A percentile compares a stretch with the other conserved stretches of the same genome.
phyloP scores from a whole-genome alignment of 306 rosid species.

The Lathyrus oleraceus region DNA sequence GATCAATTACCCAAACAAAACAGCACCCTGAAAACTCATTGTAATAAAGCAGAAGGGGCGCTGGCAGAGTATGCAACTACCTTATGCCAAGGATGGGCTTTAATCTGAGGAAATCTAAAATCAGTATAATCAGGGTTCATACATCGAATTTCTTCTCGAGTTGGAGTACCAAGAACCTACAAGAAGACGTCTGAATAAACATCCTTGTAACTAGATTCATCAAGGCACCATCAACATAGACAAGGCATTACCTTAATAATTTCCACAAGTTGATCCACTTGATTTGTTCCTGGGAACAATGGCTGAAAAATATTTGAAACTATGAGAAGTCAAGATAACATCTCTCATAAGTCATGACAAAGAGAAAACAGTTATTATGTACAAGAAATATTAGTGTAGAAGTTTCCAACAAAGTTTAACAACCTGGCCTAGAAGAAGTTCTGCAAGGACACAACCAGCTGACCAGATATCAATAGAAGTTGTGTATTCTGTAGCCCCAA shows the following conservation, averaged over 20 bases:
- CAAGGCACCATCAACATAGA: constrained; percentile 32
- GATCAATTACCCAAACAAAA: background rate
- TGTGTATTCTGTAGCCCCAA: constrained; percentile 94
- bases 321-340: constrained; percentile 30
- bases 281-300: constrained; percentile 91
- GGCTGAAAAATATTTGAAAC: constrained; percentile 66
- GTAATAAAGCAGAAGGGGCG: constrained; percentile 9
- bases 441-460: constrained; percentile 99
- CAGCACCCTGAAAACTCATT: constrained; percentile 2
- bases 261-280: constrained; percentile 95
- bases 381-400: constrained; percentile 28
- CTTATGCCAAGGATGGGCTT: constrained; percentile 99
- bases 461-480: constrained; percentile 94
- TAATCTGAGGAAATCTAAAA: constrained; percentile 92
- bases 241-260: constrained; percentile 75
- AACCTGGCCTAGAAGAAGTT: constrained; percentile 96
- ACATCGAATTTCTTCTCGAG: constrained; percentile 97
- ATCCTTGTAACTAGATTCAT: constrained; percentile 20
- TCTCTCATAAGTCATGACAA: constrained; percentile 8
- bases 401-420: constrained; percentile 25
- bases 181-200: constrained; percentile 31
- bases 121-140: constrained; percentile 93
- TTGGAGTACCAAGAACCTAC: constrained; percentile 97
- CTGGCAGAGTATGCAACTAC: constrained; percentile 43
- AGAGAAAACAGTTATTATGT: constrained; percentile 1